These are phyloP conservation scores for Cucumis hystrix DNA, from an alignment of 306 rosid species.

Conservation along the genomic window DNA sequence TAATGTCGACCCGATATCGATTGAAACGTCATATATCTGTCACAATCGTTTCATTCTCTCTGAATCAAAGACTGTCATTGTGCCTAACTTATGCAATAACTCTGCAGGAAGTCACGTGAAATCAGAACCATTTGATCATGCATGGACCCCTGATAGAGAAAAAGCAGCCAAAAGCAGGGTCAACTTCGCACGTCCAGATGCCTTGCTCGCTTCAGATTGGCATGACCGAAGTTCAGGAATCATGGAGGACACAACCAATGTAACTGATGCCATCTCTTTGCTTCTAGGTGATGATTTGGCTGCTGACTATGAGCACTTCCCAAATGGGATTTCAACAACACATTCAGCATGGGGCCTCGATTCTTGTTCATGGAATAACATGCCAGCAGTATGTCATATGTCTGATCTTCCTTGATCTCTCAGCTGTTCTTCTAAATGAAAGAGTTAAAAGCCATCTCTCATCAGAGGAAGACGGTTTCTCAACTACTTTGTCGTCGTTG, in stretches of 20 bases:
- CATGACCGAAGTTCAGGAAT: constrained; percentile 27
- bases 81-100: not conserved
- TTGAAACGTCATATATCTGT: not conserved
- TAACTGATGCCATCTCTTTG: constrained; percentile 22
- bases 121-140: constrained; percentile 34
- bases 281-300: constrained; percentile 40
- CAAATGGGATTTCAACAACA: constrained; percentile 26
- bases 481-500: not conserved
- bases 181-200: constrained; percentile 40
- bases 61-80: not conserved
- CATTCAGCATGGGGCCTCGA: constrained; percentile 25
- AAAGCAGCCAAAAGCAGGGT: constrained; percentile 17
- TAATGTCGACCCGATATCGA: not conserved
- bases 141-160: constrained; percentile 32
- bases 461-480: not conserved
- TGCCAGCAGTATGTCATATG: constrained; percentile 49
- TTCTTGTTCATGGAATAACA: constrained; percentile 45
- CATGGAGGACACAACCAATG: constrained; percentile 17
- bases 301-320: constrained; percentile 27
- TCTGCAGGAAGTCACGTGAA: constrained; percentile 49
- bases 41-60: not conserved
- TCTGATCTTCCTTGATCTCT: constrained; percentile 35
- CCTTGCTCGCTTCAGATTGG: constrained; percentile 58
- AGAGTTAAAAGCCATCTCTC: constrained; percentile 16
- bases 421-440: constrained; percentile 12